Conservation (phyloP, 2,329 filamentous ascomycete genomes). For the Ceratocystis alfenasii region DNA sequence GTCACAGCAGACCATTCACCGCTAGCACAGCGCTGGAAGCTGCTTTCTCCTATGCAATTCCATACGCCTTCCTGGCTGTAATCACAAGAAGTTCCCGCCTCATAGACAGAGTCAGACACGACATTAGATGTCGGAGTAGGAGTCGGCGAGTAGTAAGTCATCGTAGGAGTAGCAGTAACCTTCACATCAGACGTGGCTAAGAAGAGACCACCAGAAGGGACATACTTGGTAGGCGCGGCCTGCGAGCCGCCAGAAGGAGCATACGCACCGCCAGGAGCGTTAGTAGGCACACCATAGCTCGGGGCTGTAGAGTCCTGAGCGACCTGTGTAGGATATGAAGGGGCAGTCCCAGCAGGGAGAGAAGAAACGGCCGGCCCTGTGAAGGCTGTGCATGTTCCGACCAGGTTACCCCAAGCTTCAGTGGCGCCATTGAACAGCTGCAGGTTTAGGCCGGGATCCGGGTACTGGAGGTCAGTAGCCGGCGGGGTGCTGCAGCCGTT, state of each 20-base stretch:
- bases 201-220: conserved; percentile 32
- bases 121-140: conserved; percentile 18
- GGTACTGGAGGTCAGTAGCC: conserved; percentile 45
- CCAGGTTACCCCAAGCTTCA: conserved; percentile 29
- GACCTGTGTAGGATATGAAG: conserved; percentile 25
- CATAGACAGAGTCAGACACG: conserved; percentile 16
- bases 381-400: conserved; percentile 25
- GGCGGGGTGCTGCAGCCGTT: conserved; percentile 43
- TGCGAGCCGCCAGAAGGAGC: not conserved
- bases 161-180: conserved; percentile 21
- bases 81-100: conserved; percentile 24
- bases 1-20: conserved; percentile 39
- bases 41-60: conserved; percentile 41
- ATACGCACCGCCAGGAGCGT: not conserved
- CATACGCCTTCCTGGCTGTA: conserved; percentile 36
- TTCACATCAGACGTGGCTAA: conserved; percentile 28
- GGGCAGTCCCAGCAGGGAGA: conserved; percentile 24
- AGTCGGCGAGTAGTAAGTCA: not conserved
- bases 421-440: conserved; percentile 36
- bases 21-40: conserved; percentile 45
- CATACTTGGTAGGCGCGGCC: conserved; percentile 22
- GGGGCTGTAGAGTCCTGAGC: conserved; percentile 23
- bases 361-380: conserved; percentile 25
- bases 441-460: conserved; percentile 46
- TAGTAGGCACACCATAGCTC: not conserved